Evolutionary conservation across 176 grass and related monocot species (phyloP), one percentile per base, ranked within the genome.

Genomic region (Rhynchospora pubera): DNA sequence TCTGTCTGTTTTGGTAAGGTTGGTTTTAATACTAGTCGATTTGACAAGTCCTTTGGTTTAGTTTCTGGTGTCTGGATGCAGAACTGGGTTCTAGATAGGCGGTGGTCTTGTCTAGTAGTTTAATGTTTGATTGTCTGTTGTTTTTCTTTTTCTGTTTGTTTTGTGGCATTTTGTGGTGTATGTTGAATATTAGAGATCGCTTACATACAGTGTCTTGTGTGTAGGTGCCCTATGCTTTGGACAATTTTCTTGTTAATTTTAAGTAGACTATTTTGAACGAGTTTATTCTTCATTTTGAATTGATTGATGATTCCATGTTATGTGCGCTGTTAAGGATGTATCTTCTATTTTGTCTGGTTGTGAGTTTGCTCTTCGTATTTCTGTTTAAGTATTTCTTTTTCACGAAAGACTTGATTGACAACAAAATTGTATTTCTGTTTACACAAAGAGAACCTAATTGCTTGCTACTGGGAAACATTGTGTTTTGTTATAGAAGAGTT

Each of bases 41-140:
- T 7, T 78, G 65, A 12, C 21, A 58, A 83, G 21, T 63, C 34
- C 0, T 6, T 32, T 18, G 34, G 52, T 84, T 24, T 78, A 58
- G 30, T 80, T 3, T 87, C 81, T 43, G 81, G 86, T 70, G 72
- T 84, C 72, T 87, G 86, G 81, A 55, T 72, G 62, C 86, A 87
- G 81, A 87, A 87, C 52, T 87, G 86, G 81, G 86, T 87, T 63
- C 86, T 87, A 8, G 86, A 84, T 51, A 26, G 81, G 8, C 81
- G 86, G 86, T 79, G 86, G 86, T 58, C 32, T 32, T 59, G 22
- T 59, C 56, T 44, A 62, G 58, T 51, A 19, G 18, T 76, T 81
- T 68, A n/a, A 22, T 47, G 34, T 32, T 14, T 80, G 45, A 5
- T 56, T 61, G 8, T 46, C n/a, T 66, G 12, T 65, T 30, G 4